A percentile compares a stretch with the other conserved stretches of the same genome.
Evolutionary conservation across 805 yeast species (phyloP).

Genomic region (Wickerhamiella domercqiae): DNA sequence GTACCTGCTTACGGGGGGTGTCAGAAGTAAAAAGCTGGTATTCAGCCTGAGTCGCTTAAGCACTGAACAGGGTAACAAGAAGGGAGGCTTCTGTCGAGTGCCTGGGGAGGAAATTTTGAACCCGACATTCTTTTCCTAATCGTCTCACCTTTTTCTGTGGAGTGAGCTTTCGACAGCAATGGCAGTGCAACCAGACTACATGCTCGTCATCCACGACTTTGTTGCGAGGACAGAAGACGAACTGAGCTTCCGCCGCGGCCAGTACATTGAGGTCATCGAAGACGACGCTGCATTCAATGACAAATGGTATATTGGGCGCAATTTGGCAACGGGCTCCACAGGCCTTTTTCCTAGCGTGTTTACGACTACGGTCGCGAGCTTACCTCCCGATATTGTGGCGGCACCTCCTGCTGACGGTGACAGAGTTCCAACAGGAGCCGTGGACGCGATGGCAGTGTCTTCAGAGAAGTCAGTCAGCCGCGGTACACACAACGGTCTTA

Average conservation of each 20-base stretch:
- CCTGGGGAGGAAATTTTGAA: no score
- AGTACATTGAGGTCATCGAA: slow-evolving; percentile 72
- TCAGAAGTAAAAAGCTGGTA: no score
- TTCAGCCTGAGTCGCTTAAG: no score
- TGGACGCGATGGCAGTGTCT: neutral
- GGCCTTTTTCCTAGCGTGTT: slow-evolving; percentile 88
- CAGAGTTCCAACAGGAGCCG: neutral
- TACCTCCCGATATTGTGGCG: slow-evolving; percentile 8
- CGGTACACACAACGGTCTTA: neutral
- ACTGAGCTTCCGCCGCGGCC: slow-evolving; percentile 64
- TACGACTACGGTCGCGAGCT: slow-evolving; percentile 29
- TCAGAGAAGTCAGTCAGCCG: neutral
- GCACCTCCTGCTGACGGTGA: slow-evolving; percentile 24
- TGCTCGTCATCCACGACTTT: slow-evolving; percentile 70
- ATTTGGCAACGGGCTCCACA: slow-evolving; percentile 51
- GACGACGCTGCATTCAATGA: slow-evolving; percentile 90
- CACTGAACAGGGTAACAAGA: no score
- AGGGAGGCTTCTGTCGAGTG: no score
- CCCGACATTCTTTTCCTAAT: neutral
- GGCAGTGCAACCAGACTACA: slow-evolving; percentile 13
- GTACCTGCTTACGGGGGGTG: no score
- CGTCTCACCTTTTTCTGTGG: no score
- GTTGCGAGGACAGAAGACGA: slow-evolving; percentile 82
- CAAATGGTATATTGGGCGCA: slow-evolving; percentile 77
- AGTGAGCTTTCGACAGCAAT: no score